phyloP scores from a whole-genome alignment of 2,329 filamentous ascomycete genomes.

The Xylariaceae sp. region DNA sequence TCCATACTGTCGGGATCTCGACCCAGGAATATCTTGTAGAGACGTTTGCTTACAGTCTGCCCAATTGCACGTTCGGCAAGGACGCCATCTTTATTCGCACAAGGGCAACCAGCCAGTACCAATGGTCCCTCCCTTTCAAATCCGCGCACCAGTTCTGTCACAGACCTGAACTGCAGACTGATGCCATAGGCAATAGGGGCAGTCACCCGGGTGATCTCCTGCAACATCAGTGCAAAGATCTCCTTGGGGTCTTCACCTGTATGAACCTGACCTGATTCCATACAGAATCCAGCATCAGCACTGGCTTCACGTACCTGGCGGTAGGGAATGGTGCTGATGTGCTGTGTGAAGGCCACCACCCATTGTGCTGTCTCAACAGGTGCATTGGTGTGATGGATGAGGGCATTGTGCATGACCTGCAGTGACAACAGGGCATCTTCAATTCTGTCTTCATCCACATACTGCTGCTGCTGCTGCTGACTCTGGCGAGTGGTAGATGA shows the following conservation, averaged over 20 bases:
- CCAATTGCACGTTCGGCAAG: constrained; percentile 52
- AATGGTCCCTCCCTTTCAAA: constrained; percentile 55
- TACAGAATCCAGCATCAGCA: constrained; percentile 64
- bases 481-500: constrained; percentile 36
- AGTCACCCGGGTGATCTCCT: constrained; percentile 68
- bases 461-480: constrained; percentile 36
- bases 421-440: constrained; percentile 67
- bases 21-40: constrained; percentile 57
- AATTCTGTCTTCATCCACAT: constrained; percentile 61
- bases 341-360: constrained; percentile 69
- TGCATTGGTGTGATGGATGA: constrained; percentile 64
- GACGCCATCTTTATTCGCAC: constrained; percentile 52
- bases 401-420: constrained; percentile 60
- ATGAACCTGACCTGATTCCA: constrained; percentile 71
- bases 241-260: constrained; percentile 61
- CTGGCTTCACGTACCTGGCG: constrained; percentile 48
- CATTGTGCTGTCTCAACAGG: constrained; percentile 64
- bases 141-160: constrained; percentile 52
- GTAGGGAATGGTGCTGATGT: constrained; percentile 73
- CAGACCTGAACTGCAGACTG: constrained; percentile 52
- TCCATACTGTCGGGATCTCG: constrained; percentile 52
- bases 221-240: constrained; percentile 69
- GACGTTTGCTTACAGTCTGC: constrained; percentile 51
- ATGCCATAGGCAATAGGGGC: constrained; percentile 68
- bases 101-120: constrained; percentile 55